Percentiles rank a stretch among this genome's conserved stretches.
phyloP scores from a whole-genome alignment of 2,329 filamentous ascomycete genomes.

The Dactylellina drechsleri region DNA sequence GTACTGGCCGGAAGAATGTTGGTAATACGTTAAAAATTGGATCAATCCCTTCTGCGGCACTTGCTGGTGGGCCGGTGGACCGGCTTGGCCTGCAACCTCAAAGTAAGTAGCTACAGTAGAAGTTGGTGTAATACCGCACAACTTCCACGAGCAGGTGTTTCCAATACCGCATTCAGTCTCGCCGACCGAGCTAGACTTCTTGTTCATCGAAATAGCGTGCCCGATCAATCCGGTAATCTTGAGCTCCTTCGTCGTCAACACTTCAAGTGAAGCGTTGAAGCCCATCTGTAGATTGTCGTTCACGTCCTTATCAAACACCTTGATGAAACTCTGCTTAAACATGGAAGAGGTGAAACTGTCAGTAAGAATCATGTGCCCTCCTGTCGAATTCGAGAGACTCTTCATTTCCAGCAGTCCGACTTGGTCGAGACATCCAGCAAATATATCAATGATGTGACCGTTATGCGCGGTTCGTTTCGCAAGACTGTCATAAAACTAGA shows the following conservation, averaged over 20 bases:
- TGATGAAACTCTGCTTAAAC: constrained; percentile 98
- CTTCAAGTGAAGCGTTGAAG: constrained; percentile 95
- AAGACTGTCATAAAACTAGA: constrained; percentile 87
- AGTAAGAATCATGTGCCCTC: constrained; percentile 96
- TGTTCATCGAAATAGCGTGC: constrained; percentile 95
- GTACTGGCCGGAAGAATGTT: constrained; percentile 95
- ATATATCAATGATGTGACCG: constrained; percentile 96
- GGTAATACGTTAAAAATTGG: constrained; percentile 98
- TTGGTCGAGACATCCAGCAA: constrained; percentile 95
- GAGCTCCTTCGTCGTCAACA: constrained; percentile 95
- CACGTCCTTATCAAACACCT: constrained; percentile 95
- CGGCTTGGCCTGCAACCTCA: constrained; percentile 78
- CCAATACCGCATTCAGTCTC: constrained; percentile 98
- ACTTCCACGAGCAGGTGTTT: constrained; percentile 99
- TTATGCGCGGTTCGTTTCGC: constrained; percentile 96
- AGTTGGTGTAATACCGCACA: constrained; percentile 96
- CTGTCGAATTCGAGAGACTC: constrained; percentile 91
- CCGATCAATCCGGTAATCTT: constrained; percentile 98
- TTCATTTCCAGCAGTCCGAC: constrained; percentile 99
- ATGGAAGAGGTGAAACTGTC: constrained; percentile 99
- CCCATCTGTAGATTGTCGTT: constrained; percentile 97
- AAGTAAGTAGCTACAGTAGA: constrained; percentile 97
- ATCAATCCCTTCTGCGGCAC: constrained; percentile 92
- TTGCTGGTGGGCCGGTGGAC: constrained; percentile 76
- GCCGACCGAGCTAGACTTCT: constrained; percentile 95